Percentiles rank a stretch among this genome's conserved stretches.
phyloP scores from a whole-genome alignment of 371 early-diverging fungal genomes.

The Phascolomyces articulosus region DNA sequence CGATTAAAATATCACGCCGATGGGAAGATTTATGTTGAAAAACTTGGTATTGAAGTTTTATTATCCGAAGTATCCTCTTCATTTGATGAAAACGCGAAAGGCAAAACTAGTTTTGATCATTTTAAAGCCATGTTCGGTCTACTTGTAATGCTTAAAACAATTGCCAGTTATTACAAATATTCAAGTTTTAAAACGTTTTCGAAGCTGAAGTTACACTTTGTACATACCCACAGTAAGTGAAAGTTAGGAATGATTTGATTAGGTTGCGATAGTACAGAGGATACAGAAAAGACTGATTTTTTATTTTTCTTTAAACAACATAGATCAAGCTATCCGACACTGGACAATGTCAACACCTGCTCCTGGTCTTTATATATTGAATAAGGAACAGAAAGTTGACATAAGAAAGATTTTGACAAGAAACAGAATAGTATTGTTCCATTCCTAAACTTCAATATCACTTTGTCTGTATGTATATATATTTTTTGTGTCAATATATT shows the following conservation, averaged over 20 bases:
- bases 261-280: too few relatives aligned
- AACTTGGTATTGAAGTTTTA: neutral
- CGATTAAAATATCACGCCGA: neutral
- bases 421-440: too few relatives aligned
- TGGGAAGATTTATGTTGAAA: neutral
- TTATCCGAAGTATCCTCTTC: neutral
- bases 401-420: too few relatives aligned
- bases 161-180: slow-evolving; percentile 2
- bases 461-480: too few relatives aligned
- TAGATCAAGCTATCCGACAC: neutral
- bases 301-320: neutral
- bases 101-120: neutral
- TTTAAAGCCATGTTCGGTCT: slow-evolving; percentile 5
- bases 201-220: neutral
- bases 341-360: slow-evolving; percentile 1
- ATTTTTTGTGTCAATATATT: too few relatives aligned
- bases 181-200: neutral
- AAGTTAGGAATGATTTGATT: too few relatives aligned
- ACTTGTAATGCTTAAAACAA: neutral
- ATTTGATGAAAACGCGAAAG: neutral
- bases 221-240: slow-evolving; percentile 2
- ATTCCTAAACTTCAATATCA: too few relatives aligned
- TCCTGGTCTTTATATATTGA: neutral
- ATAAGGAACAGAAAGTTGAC: too few relatives aligned
- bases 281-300: neutral